These are phyloP conservation scores for Isoetes taiwanensis DNA, from an alignment of 75 land plant genomes.

Conservation along the genomic window DNA sequence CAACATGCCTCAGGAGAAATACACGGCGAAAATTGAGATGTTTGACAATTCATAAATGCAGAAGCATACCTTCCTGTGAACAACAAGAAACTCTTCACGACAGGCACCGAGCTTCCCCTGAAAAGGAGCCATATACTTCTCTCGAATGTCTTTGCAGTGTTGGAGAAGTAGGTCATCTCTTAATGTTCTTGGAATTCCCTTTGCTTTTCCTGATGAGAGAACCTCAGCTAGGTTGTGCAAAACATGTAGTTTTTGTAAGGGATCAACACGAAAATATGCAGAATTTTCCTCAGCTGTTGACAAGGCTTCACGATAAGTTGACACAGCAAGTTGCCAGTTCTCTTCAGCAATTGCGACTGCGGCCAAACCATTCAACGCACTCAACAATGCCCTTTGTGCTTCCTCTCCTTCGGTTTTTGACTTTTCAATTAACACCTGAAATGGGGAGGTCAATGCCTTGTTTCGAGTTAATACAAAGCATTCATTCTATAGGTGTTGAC, in stretches of 20 bases:
- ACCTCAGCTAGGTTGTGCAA: constrained; percentile 77
- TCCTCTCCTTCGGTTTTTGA: constrained; percentile 94
- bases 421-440: constrained; percentile 73
- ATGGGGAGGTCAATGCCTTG: not conserved
- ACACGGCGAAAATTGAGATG: not conserved
- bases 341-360: constrained; percentile 66
- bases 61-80: constrained; percentile 42
- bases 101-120: constrained; percentile 47
- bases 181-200: constrained; percentile 22
- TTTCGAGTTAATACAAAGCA: not conserved
- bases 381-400: constrained; percentile 61
- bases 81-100: constrained; percentile 54
- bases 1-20: not conserved
- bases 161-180: constrained; percentile 24
- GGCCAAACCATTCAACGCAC: constrained; percentile 82
- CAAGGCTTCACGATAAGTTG: constrained; percentile 72
- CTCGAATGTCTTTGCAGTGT: constrained; percentile 47
- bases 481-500: no score
- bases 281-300: constrained; percentile 48
- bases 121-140: constrained; percentile 56
- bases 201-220: not conserved
- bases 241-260: constrained; percentile 74
- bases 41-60: not conserved
- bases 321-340: constrained; percentile 41
- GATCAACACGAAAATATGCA: constrained; percentile 74